A percentile compares a stretch with the other conserved stretches of the same genome.
These are phyloP conservation scores for Nannizziopsis barbatae DNA, from an alignment of 2,329 filamentous ascomycete species.

Conservation along the genomic window DNA sequence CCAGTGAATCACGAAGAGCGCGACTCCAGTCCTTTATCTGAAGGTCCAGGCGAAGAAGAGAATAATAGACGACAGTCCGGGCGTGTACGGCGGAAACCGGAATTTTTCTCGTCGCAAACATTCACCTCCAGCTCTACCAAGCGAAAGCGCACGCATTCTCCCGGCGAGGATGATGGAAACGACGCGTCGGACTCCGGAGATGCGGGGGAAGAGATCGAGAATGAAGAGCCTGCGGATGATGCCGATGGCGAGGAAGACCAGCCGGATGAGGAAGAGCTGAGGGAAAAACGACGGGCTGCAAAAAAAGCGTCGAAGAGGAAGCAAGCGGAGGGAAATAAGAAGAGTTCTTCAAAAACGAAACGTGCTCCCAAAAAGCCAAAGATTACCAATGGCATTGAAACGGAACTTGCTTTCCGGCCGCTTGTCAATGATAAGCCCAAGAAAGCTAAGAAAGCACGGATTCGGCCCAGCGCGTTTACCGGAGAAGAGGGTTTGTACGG, in stretches of 20 bases:
- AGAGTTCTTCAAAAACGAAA: conserved; percentile 26
- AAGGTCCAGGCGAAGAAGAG: conserved; percentile 16
- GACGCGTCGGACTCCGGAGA: conserved; percentile 24
- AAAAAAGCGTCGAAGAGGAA: conserved; percentile 41
- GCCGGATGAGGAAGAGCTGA: conserved; percentile 26
- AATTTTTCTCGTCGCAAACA: conserved; percentile 30
- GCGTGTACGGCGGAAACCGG: conserved; percentile 34
- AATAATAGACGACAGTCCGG: conserved; percentile 36
- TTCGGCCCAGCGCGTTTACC: conserved; percentile 42
- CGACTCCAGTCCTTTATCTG: conserved; percentile 16
- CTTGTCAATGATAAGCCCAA: conserved; percentile 35
- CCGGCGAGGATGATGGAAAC: conserved; percentile 28
- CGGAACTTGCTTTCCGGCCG: conserved; percentile 46
- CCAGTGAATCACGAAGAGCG: conserved; percentile 9
- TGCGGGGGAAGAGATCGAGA: conserved; percentile 25
- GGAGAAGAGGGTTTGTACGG: conserved; percentile 48
- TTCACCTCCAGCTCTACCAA: conserved; percentile 28
- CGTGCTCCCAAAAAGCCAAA: conserved; percentile 45
- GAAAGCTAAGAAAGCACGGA: conserved; percentile 41
- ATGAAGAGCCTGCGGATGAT: conserved; percentile 22
- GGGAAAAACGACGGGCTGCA: conserved; percentile 24
- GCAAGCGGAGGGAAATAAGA: conserved; percentile 34
- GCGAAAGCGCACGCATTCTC: conserved; percentile 39
- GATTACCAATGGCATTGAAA: conserved; percentile 38
- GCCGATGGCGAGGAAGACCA: conserved; percentile 17